These are phyloP conservation scores for Sclerotinia trifoliorum DNA, from an alignment of 2,329 filamentous ascomycete genomes.

Conservation along the genomic window DNA sequence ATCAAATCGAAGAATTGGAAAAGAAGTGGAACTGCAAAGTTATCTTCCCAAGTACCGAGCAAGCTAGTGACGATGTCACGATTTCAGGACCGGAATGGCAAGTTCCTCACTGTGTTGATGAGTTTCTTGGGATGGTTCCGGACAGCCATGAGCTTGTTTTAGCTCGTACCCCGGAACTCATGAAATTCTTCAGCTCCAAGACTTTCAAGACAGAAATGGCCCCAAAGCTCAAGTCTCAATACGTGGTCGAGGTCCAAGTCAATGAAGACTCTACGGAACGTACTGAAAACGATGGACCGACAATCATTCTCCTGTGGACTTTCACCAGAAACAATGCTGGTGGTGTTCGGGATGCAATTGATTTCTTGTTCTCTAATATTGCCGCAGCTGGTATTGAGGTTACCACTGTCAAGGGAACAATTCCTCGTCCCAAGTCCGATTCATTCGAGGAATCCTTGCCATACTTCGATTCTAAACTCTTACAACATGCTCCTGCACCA, in stretches of 20 bases:
- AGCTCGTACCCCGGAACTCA: conserved; percentile 70
- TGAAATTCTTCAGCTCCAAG: conserved; percentile 76
- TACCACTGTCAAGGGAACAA: conserved; percentile 85
- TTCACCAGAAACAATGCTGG: conserved; percentile 98
- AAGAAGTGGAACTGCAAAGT: conserved; percentile 99
- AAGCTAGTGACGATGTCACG: conserved; percentile 92
- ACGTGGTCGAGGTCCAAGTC: conserved; percentile 83
- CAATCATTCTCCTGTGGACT: conserved; percentile 66
- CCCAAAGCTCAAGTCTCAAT: conserved; percentile 82
- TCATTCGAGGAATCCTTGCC: conserved; percentile 96
- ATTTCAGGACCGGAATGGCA: conserved; percentile 98
- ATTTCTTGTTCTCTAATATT: conserved; percentile 84
- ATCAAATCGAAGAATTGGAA: conserved; percentile 90
- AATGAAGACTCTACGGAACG: conserved; percentile 61
- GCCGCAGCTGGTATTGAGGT: conserved; percentile 87
- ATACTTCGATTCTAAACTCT: conserved; percentile 94
- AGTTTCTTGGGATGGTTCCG: conserved; percentile 95
- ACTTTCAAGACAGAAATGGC: conserved; percentile 80
- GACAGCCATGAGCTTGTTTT: conserved; percentile 92
- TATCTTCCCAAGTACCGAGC: conserved; percentile 94
- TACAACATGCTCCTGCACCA: conserved; percentile 84
- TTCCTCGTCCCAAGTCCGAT: conserved; percentile 96
- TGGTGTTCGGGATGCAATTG: conserved; percentile 90
- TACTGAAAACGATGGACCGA: conserved; percentile 57
- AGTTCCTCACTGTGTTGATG: conserved; percentile 93